These are phyloP conservation scores for Syncephalis plumigaleata DNA, from an alignment of 371 early-diverging fungal species.

Conservation along the genomic window DNA sequence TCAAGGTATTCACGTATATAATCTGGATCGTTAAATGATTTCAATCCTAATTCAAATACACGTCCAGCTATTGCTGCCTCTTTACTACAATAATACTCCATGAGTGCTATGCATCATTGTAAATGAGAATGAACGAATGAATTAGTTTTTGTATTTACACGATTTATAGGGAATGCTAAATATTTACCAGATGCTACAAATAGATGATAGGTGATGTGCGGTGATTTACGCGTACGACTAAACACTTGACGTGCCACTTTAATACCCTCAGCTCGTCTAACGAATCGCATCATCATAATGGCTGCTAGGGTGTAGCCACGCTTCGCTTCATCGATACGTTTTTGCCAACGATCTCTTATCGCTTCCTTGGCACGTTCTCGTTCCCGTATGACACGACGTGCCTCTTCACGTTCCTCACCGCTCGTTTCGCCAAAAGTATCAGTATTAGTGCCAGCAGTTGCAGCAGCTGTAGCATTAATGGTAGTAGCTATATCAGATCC, in stretches of 20 bases:
- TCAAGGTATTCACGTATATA: constrained; percentile 67
- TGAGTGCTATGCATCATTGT: constrained; percentile 35
- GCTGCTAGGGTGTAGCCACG: constrained; percentile 50
- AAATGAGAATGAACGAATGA: neutral
- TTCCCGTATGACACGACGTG: constrained; percentile 40
- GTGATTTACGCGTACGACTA: constrained; percentile 57
- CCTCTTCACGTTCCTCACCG: constrained; percentile 61
- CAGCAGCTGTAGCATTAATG: too few species aligned
- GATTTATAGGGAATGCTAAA: too few species aligned
- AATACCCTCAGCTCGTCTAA: constrained; percentile 61
- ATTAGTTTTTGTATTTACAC: too few species aligned
- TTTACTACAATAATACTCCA: constrained; percentile 87
- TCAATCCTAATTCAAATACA: constrained; percentile 82
- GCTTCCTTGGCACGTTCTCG: constrained; percentile 40
- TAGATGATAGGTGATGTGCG: constrained; percentile 62
- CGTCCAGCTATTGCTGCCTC: constrained; percentile 68
- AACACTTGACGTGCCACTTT: constrained; percentile 65
- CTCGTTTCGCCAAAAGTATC: constrained; percentile 38
- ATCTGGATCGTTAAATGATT: constrained; percentile 54
- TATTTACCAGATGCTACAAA: constrained; percentile 55
- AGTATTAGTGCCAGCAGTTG: neutral
- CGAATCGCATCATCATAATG: constrained; percentile 76
- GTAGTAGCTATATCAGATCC: too few species aligned
- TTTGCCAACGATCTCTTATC: constrained; percentile 35
- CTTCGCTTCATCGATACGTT: constrained; percentile 39